Conservation (phyloP, 192 early-diverging fungal species). For the Podila verticillata region DNA sequence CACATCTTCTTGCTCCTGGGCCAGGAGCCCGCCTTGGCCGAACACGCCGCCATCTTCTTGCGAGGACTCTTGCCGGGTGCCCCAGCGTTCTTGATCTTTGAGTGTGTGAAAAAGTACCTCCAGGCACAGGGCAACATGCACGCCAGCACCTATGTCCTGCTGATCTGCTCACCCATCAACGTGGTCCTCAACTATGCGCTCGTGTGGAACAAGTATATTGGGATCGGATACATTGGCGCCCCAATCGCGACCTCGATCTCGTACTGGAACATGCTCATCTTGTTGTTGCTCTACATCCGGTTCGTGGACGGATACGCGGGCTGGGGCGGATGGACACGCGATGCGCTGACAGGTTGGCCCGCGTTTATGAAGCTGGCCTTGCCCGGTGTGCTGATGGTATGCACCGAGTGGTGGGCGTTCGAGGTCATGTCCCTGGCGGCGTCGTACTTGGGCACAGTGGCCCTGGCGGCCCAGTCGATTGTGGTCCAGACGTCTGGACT, state of each 20-base stretch:
- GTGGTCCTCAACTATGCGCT: conserved; percentile 79
- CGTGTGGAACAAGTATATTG: conserved; percentile 75
- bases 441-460: conserved; percentile 76
- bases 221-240: conserved; percentile 86
- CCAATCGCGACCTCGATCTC: conserved; percentile 82
- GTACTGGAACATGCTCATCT: conserved; percentile 76
- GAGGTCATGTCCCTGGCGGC: conserved; percentile 81
- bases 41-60: conserved; percentile 75
- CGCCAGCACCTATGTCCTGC: conserved; percentile 77
- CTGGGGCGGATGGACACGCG: conserved; percentile 90
- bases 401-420: conserved; percentile 82
- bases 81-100: conserved; percentile 82
- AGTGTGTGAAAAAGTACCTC: conserved; percentile 87
- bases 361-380: conserved; percentile 76
- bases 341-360: conserved; percentile 68
- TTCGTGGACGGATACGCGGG: conserved; percentile 71
- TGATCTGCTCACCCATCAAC: conserved; percentile 78
- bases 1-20: conserved; percentile 69
- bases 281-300: conserved; percentile 72
- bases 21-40: conserved; percentile 80
- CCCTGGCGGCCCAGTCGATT: conserved; percentile 86
- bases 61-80: conserved; percentile 75
- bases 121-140: conserved; percentile 92
- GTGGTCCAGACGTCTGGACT: conserved; percentile 78
- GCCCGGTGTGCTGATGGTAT: conserved; percentile 83